These are phyloP conservation scores for Eremomyces bilateralis DNA, from an alignment of 495 filamentous ascomycete species.

Conservation along the genomic window DNA sequence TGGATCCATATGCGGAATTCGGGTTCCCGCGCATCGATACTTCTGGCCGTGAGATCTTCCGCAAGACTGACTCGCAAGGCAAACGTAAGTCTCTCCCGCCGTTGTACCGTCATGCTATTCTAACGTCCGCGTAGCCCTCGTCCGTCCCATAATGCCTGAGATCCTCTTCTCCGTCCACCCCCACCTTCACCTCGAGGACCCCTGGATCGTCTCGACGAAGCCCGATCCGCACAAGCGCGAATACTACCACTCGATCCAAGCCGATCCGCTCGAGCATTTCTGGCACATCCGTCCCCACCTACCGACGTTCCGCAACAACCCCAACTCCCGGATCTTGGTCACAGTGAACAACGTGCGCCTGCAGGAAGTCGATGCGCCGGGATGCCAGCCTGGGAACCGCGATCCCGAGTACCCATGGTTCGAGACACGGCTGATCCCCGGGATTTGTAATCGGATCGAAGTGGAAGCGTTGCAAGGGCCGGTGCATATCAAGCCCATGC, in stretches of 20 bases:
- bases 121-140: too few species aligned
- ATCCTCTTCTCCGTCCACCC: constrained; percentile 18
- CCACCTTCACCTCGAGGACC: constrained; percentile 41
- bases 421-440: constrained; percentile 15
- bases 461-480: too few species aligned
- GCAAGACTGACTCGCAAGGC: too few species aligned
- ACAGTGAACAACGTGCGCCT: constrained; percentile 20
- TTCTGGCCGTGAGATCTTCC: too few species aligned
- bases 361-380: constrained; percentile 7
- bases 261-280: constrained; percentile 37
- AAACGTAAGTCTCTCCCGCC: too few species aligned
- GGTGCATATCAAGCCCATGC: too few species aligned
- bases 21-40: too few species aligned
- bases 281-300: constrained; percentile 43
- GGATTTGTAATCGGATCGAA: constrained; percentile 19
- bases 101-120: too few species aligned
- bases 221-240: constrained; percentile 37
- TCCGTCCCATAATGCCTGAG: constrained; percentile 7
- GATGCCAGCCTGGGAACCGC: constrained; percentile 7
- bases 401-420: constrained; percentile 11
- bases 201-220: constrained; percentile 23
- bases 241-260: constrained; percentile 44
- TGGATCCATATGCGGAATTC: too few species aligned
- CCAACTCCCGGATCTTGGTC: constrained; percentile 44
- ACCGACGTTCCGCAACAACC: constrained; percentile 29